A percentile compares a stretch with the other conserved stretches of the same genome.
phyloP scores from a whole-genome alignment of 2,329 filamentous ascomycete genomes.

The Clonostachys chloroleuca region DNA sequence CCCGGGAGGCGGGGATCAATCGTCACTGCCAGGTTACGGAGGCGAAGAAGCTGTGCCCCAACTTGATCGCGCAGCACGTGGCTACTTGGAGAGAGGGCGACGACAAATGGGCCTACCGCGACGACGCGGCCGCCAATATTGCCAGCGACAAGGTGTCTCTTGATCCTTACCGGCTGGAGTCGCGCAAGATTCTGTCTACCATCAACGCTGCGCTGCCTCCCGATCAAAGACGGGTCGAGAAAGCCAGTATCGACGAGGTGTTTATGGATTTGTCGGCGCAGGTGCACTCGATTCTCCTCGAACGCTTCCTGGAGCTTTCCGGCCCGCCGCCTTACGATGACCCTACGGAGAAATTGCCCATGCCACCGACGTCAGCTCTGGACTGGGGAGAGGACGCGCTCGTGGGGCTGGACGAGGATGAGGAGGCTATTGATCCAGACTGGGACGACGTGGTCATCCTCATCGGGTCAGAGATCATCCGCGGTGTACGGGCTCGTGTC shows the following conservation, averaged over 20 bases:
- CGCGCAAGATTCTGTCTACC: conserved; percentile 71
- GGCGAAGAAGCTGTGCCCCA: conserved; percentile 81
- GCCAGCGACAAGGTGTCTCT: conserved; percentile 89
- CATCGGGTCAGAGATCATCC: conserved; percentile 84
- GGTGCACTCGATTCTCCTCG: conserved; percentile 69
- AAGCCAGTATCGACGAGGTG: conserved; percentile 92
- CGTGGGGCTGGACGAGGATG: conserved; percentile 71
- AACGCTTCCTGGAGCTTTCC: conserved; percentile 70
- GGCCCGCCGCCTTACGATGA: conserved; percentile 68
- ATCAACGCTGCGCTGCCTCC: conserved; percentile 72
- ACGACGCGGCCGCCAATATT: conserved; percentile 75
- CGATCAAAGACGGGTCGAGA: conserved; percentile 73
- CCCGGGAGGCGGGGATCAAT: conserved; percentile 73
- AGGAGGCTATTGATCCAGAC: conserved; percentile 80
- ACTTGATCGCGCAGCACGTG: conserved; percentile 84
- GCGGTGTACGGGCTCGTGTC: conserved; percentile 66
- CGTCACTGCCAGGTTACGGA: conserved; percentile 76
- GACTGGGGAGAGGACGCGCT: conserved; percentile 84
- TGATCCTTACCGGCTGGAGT: conserved; percentile 86
- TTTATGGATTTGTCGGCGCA: conserved; percentile 89
- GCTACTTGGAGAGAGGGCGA: conserved; percentile 93
- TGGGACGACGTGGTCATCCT: conserved; percentile 93
- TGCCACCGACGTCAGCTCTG: conserved; percentile 63
- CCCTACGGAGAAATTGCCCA: conserved; percentile 64
- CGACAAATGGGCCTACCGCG: conserved; percentile 84